These are phyloP conservation scores for Trametes villosa DNA, from an alignment of 768 basidiomycete species.

Conservation along the genomic window DNA sequence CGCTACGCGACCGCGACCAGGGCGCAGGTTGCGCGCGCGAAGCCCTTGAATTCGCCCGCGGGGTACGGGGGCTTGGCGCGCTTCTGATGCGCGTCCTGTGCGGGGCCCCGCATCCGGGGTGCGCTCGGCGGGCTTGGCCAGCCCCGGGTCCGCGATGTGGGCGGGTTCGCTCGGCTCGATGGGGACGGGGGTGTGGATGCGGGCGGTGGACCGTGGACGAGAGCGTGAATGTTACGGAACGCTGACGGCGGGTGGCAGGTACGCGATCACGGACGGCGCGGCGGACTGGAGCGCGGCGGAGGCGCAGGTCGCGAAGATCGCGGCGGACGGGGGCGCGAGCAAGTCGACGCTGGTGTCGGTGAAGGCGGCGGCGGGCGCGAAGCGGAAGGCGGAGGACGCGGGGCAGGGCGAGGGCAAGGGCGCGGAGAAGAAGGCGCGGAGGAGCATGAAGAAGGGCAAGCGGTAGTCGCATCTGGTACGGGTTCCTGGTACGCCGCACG, in stretches of 20 bases:
- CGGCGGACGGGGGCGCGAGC: slow-evolving; percentile 42
- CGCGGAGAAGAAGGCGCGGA: slow-evolving; percentile 50
- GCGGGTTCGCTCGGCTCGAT: background rate
- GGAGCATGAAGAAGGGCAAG: slow-evolving; percentile 48
- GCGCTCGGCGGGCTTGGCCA: slow-evolving; percentile 2
- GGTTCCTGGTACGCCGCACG: too few relatives aligned
- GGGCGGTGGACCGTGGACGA: too few relatives aligned
- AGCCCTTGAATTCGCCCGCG: too few relatives aligned
- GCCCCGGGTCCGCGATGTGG: background rate
- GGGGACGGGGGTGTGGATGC: too few relatives aligned
- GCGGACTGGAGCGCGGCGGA: slow-evolving; percentile 81
- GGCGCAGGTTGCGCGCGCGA: background rate
- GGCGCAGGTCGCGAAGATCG: slow-evolving; percentile 62
- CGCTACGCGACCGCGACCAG: too few relatives aligned
- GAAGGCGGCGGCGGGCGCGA: slow-evolving; percentile 52
- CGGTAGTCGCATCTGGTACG: too few relatives aligned
- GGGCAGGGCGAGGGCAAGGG: slow-evolving; percentile 39
- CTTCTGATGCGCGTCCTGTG: too few relatives aligned
- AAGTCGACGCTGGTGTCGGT: slow-evolving; percentile 80
- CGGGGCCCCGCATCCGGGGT: slow-evolving; percentile 7
- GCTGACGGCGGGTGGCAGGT: slow-evolving; percentile 46
- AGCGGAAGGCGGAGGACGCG: slow-evolving; percentile 59
- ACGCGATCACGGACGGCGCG: slow-evolving; percentile 70
- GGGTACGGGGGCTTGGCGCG: too few relatives aligned
- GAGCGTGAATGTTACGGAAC: too few relatives aligned